Base-by-base conservation (phyloP, 2,329 filamentous ascomycete genomes). In the Pyrenochaeta sp. region DNA sequence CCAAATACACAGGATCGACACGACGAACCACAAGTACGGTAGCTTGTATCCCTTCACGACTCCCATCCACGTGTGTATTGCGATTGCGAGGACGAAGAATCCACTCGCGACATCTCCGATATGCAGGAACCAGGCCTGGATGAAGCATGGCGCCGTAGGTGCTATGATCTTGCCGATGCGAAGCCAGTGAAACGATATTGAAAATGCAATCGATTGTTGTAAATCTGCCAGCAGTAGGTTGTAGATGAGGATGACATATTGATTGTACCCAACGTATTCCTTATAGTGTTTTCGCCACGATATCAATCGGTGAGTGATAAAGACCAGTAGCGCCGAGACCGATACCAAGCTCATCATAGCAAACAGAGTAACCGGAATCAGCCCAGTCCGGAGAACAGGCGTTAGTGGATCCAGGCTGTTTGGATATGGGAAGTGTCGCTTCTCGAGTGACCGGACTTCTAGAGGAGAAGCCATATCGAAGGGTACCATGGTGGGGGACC, bases 161-260 rank as follows among this genome's bases (percentile, higher is more conserved):
- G 79, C 77, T 25, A 78, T 50, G 43, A 86, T 83, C 47, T 78
- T 78, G 53, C 82, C 67, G 9, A 78, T 64, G 1, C 69, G 62
- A 9, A 83, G 74, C 81, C 82, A 85, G 59, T 82, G 77, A 40
- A 82, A 64, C 34, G 80, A 82, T 50, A 85, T 77, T 3, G 82
- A 67, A 60, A 85, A 85, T 0, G 81, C 82, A 22, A 84, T 71
- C 0, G 82, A 79, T 68, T 84, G 83, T 62, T 82, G 81, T n/a
- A 85, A 75, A 73, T 85, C 83, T 5, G 83, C 83, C 40, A 85
- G 59, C 2, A 85, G 72, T 13, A 85, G 77, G 55, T 85, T 84
- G 70, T 82, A 84, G 50, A 85, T 84, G 25, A 85, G 77, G 39
- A 85, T 70, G n/a, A 85, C 74, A 53, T 83, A 84, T 72, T 85